Evolutionary conservation across 306 rosid genomes (phyloP).

Genomic region (Vicia villosa): DNA sequence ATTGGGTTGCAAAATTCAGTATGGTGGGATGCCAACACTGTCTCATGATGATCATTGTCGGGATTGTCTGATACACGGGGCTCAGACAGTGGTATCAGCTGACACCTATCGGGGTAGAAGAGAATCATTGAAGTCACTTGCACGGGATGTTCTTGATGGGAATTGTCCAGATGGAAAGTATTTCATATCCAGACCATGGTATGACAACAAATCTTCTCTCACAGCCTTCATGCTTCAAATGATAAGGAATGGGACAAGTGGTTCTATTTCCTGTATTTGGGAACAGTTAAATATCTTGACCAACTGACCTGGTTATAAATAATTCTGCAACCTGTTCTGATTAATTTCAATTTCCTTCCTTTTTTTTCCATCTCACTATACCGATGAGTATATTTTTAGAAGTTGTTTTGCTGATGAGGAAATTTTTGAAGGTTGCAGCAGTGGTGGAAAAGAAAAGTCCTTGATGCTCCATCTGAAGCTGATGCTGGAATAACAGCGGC

Average conservation of each 20-base stretch:
- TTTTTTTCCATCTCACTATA: not conserved
- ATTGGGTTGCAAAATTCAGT: constrained; percentile 54
- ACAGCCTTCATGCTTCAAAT: constrained; percentile 1
- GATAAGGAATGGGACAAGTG: not conserved
- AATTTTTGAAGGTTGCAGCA: constrained; percentile 78
- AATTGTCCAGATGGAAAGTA: constrained; percentile 61
- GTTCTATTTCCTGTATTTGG: constrained; percentile 13
- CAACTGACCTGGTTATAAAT: not conserved
- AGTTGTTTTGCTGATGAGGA: constrained; percentile 30
- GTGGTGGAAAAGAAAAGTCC: constrained; percentile 92
- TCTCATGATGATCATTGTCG: constrained; percentile 60
- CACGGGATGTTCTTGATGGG: constrained; percentile 71
- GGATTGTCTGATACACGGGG: constrained; percentile 70
- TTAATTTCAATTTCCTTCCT: not conserved
- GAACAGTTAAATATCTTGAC: constrained; percentile 26
- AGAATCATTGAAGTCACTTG: constrained; percentile 73
- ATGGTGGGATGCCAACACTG: constrained; percentile 68
- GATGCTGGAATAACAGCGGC: constrained; percentile 82
- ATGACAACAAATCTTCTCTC: constrained; percentile 40
- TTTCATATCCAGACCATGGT: constrained; percentile 80
- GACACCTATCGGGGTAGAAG: constrained; percentile 77
- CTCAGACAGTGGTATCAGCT: constrained; percentile 67
- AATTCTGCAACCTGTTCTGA: not conserved
- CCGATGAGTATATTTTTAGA: constrained; percentile 1
- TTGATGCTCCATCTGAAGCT: constrained; percentile 93